Evolutionary conservation across 2,329 filamentous ascomycete species (phyloP), one percentile per base, ranked within the genome.

Genomic region (Cordyceps cateniannulata): DNA sequence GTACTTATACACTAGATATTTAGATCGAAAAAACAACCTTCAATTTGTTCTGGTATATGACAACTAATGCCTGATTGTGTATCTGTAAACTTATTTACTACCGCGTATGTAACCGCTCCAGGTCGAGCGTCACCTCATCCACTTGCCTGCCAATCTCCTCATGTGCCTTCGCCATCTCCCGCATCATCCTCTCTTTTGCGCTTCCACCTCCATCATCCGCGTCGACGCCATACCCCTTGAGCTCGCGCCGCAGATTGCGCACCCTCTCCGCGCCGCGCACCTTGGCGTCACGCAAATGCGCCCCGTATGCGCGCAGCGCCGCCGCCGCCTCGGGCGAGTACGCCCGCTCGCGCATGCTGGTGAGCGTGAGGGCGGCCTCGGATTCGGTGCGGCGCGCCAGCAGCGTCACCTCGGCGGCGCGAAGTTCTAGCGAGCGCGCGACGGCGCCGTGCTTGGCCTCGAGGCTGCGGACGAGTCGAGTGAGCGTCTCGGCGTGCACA

Each of bases 391-490:
- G 68, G 59, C 76, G 75, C 1, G 82, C 79, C 4, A 73, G 69
- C 1, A 82, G 71, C 0, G 75, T 71, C 1, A 78, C 73, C 38
- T 79, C 73, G 2, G 73, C 68, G 27, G 81, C 81, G 45, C 76
- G 76, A n/a, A 84, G 76, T 65, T 81, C 79, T 2, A 84, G 73
- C 16, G 74, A 78, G 5, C 79, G 75, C 1, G 81, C 80, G 5
- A 82, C 72, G 22, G 77, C 72, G 32, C 80, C 79, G 68, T 85
- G 82, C 65, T 85, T 85, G 2, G 77, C 73, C 63, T 85, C 83
- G 1, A 85, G 75, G 2, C 75, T 68, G 58, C 77, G 77, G n/a
- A 84, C 68, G 1, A 85, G 75, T 18, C 73, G 69, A 1, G 72
- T 63, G 2, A 83, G 65, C 0, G 71, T 74, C 3, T 71, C 65